These are phyloP conservation scores for Inga laurina DNA, from an alignment of 306 rosid species.

Conservation along the genomic window DNA sequence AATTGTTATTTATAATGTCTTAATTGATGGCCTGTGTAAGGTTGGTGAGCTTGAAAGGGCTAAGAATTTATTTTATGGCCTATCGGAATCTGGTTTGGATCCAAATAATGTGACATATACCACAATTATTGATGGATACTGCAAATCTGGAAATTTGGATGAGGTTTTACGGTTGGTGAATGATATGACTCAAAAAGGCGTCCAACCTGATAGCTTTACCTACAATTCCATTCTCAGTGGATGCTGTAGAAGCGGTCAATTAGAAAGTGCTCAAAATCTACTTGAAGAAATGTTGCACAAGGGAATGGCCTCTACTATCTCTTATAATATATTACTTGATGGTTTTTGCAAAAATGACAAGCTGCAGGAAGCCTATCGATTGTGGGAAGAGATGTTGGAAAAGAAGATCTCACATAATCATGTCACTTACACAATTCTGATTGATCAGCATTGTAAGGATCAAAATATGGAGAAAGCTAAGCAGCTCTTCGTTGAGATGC, in stretches of 20 bases:
- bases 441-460: neutral
- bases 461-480: neutral
- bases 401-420: neutral
- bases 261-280: neutral
- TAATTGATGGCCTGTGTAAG: constrained; percentile 26
- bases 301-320: neutral
- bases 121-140: neutral
- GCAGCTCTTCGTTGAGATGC: neutral
- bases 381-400: neutral
- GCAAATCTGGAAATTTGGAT: neutral
- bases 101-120: neutral
- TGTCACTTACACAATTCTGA: neutral
- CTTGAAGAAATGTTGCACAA: neutral
- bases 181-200: neutral
- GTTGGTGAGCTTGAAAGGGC: neutral
- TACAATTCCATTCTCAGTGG: neutral
- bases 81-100: neutral
- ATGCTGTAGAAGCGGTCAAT: neutral
- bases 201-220: neutral
- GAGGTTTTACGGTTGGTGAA: neutral
- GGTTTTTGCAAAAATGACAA: neutral
- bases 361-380: neutral
- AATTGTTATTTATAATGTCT: constrained; percentile 14
- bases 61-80: neutral
- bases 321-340: neutral